phyloP scores from a whole-genome alignment of 208 protist genomes.

The Strigomonas culicis region DNA sequence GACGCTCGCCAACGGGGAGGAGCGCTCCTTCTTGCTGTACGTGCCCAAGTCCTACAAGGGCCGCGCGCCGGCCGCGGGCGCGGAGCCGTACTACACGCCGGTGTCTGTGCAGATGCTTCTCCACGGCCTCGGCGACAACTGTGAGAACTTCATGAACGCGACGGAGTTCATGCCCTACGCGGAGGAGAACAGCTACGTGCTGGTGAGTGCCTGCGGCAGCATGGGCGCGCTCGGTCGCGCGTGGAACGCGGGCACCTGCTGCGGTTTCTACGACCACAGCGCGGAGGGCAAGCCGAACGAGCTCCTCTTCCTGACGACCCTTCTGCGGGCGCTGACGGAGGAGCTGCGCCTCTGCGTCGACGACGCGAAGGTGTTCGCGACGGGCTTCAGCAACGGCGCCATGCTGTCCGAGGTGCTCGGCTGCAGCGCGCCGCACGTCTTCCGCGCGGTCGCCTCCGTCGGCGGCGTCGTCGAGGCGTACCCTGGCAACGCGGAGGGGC shows the following conservation, averaged over 20 bases:
- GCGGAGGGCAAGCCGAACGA: slow-evolving; percentile 36
- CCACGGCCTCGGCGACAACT: slow-evolving; percentile 67
- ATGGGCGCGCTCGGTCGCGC: slow-evolving; percentile 43
- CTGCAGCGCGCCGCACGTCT: slow-evolving; percentile 33
- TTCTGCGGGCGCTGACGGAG: slow-evolving; percentile 26
- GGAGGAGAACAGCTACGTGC: slow-evolving; percentile 41
- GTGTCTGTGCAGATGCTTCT: slow-evolving; percentile 51
- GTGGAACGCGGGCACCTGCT: slow-evolving; percentile 76
- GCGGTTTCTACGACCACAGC: slow-evolving; percentile 38
- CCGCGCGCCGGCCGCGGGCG: not conserved
- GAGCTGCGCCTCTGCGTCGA: slow-evolving; percentile 29
- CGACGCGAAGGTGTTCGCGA: slow-evolving; percentile 37
- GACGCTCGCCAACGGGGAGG: slow-evolving; percentile 2
- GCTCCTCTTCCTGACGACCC: slow-evolving; percentile 31
- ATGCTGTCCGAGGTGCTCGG: slow-evolving; percentile 71
- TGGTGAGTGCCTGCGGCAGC: slow-evolving; percentile 63
- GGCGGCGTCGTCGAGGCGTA: slow-evolving; percentile 55
- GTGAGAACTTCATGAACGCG: slow-evolving; percentile 43
- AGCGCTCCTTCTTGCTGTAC: slow-evolving; percentile 39
- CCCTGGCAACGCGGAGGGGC: slow-evolving; percentile 47
- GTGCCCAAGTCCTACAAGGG: slow-evolving; percentile 26
- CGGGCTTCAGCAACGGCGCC: slow-evolving; percentile 81
- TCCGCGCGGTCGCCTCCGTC: slow-evolving; percentile 51
- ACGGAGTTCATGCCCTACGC: slow-evolving; percentile 50
- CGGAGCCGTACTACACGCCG: slow-evolving; percentile 8